These are phyloP conservation scores for Penicillium cosmopolitanum DNA, from an alignment of 495 filamentous ascomycete genomes.

Conservation along the genomic window DNA sequence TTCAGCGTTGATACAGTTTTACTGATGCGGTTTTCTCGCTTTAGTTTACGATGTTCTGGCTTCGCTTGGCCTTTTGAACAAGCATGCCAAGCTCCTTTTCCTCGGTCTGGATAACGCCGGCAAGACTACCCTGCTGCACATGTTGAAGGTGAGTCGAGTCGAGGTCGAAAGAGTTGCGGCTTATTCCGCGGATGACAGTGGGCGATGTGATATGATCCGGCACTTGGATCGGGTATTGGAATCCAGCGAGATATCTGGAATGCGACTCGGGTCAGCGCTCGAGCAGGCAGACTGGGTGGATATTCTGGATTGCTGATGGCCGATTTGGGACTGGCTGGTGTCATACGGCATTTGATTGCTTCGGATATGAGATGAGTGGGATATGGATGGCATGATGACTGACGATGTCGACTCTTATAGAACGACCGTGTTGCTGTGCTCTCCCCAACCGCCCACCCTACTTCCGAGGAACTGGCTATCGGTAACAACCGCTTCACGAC, in stretches of 20 bases:
- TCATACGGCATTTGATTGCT: neutral
- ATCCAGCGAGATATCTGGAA: neutral
- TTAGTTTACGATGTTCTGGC: conserved; percentile 93
- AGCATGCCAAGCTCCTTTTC: conserved; percentile 93
- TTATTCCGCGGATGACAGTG: conserved; percentile 2
- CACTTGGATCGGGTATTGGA: neutral
- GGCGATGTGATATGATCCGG: neutral
- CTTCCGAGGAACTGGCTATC: conserved; percentile 94
- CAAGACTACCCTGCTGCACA: conserved; percentile 91
- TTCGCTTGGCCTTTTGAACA: conserved; percentile 89
- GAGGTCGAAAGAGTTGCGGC: neutral
- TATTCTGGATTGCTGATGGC: neutral
- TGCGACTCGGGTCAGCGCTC: too few species aligned
- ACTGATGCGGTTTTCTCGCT: conserved; percentile 17
- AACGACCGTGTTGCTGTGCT: conserved; percentile 95
- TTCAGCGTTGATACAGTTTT: conserved; percentile 4
- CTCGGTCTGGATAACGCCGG: conserved; percentile 96
- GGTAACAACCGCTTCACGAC: conserved; percentile 97
- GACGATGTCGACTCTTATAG: conserved; percentile 39
- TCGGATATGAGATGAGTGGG: neutral
- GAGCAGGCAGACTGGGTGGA: too few species aligned
- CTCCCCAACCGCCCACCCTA: conserved; percentile 86
- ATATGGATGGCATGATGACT: conserved; percentile 13
- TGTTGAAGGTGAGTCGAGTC: conserved; percentile 76
- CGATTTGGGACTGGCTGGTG: neutral